Evolutionary conservation across 1,284 basidiomycete species (phyloP), one percentile per base, ranked within the genome.

Genomic region (Boletus hoseneyae): DNA sequence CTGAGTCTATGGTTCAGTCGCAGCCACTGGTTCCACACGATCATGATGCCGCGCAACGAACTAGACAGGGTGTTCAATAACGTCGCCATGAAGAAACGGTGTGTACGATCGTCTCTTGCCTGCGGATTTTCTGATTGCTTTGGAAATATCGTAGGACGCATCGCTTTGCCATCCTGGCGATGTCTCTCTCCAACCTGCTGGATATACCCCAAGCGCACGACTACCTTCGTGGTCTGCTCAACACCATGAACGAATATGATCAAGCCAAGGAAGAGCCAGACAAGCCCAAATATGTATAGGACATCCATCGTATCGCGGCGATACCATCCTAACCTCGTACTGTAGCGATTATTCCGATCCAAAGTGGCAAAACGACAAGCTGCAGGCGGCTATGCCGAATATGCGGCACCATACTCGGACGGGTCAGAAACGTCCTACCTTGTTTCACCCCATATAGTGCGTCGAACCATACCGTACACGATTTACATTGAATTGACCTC

Each of bases 21-120:
- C 51, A 85, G 82, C 58, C 86, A 92, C 66, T 93, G 90, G 90
- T 91, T 93, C 62, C 88, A 92, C 63, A 93, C 91, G 4, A 85
- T 93, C 55, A 76, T 88, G 61, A 79, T 93, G 57, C 82, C 85
- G 39, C 78, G 80, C 45, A 62, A 72, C 15, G 90, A 92, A 47
- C 76, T 93, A 10, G 85, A 90, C 52, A 78, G 75, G 38, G 79
- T 78, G 41, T 92, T 92, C 64, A 82, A 77, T 58, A 90, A 90
- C 59, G 66, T 61, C 19, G 80, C 77, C 19, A 91, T 91, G 84
- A 83, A 80, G 72, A 86, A 83, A 68, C 78, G 88, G 89, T 90
- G 56, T 48, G 80, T 52, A 21, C 8, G 33, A 6, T 15, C 12
- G 23, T 37, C 35, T 1, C 36, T 45, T 23, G 5, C 42, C 15